Evolutionary conservation across 306 rosid genomes (phyloP), one percentile per base, ranked within the genome.

Genomic region (Calophaca sinica): DNA sequence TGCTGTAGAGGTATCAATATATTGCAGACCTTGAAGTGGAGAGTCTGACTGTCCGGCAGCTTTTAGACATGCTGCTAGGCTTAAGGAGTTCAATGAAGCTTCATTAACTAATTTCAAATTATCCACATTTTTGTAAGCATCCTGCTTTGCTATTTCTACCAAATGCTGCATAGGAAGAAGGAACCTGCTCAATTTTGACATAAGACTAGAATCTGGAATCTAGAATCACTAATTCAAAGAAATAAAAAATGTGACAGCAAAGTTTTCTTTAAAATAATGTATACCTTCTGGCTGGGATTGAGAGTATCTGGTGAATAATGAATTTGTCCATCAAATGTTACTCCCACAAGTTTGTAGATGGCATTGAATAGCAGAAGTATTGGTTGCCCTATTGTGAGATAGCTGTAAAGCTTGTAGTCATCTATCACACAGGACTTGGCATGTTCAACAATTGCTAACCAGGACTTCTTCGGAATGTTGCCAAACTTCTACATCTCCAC

Each of bases 391-490:
- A 11, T 29, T 32, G 28, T 20, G 3, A 13, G 35, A 57, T 84
- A 84, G 12, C 73, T 5, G 65, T 68, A 84, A 39, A 72, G 84
- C 44, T 48, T 64, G 63, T 36, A 51, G 50, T 89, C 86, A 38
- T 84, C 82, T 9, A 77, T 29, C 15, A 42, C 77, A 62, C 90
- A 85, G 9, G 77, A 5, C 52, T 50, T 60, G 4, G 97, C 96
- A 63, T 94, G 96, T 7, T 75, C 29, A 44, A 74, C 55, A 33
- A 94, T 89, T 6, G 39, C 55, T 0, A 12, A 10, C 96, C 91
- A 88, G 10, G 49, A 53, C 73, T 58, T 81, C 2, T 28, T 81
- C 0, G 81, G 41, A 86, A 88, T 75, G 2, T 44, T 49, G 1
- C 69, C 82, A 26, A 92, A 75, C 26, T 64, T 75, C 98, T 94